Conservation (phyloP, 2,329 filamentous ascomycete genomes). For the Monascus ruber region DNA sequence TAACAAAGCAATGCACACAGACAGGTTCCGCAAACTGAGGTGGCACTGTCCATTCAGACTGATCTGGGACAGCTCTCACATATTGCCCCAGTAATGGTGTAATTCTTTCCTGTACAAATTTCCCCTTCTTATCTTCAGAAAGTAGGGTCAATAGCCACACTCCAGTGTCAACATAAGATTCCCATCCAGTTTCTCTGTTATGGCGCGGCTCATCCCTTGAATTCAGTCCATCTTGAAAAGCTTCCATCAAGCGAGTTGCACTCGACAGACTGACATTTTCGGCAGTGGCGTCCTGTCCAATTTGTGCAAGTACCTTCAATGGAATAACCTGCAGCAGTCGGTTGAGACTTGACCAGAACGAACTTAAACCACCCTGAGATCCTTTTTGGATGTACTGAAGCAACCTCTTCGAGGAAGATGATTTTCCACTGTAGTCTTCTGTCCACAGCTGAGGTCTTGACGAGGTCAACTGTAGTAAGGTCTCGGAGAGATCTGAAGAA, state of each 20-base stretch:
- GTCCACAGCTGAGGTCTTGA: constrained; percentile 64
- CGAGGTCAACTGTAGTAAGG: constrained; percentile 55
- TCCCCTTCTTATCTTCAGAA: constrained; percentile 35
- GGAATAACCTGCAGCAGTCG: constrained; percentile 50
- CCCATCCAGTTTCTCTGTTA: constrained; percentile 61
- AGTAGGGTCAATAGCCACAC: constrained; percentile 42
- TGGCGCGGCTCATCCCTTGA: constrained; percentile 62
- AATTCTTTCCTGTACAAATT: constrained; percentile 37
- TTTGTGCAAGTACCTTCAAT: constrained; percentile 29
- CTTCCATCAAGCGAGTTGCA: constrained; percentile 50
- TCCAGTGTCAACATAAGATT: constrained; percentile 57
- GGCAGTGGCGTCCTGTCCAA: constrained; percentile 12
- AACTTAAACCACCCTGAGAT: constrained; percentile 61
- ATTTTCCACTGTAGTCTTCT: constrained; percentile 48
- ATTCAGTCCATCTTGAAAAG: constrained; percentile 59
- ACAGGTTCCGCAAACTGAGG: constrained; percentile 25
- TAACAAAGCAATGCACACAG: constrained; percentile 27
- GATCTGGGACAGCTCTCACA: constrained; percentile 36
- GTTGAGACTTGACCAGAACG: constrained; percentile 62
- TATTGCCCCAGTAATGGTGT: constrained; percentile 45
- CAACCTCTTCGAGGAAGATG: constrained; percentile 46
- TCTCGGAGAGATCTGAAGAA: constrained; percentile 56
- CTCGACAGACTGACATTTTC: constrained; percentile 33
- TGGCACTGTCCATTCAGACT: constrained; percentile 41
- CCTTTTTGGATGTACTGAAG: constrained; percentile 68